Conservation (phyloP, 768 basidiomycete genomes). For the Phallus indusiatus region DNA sequence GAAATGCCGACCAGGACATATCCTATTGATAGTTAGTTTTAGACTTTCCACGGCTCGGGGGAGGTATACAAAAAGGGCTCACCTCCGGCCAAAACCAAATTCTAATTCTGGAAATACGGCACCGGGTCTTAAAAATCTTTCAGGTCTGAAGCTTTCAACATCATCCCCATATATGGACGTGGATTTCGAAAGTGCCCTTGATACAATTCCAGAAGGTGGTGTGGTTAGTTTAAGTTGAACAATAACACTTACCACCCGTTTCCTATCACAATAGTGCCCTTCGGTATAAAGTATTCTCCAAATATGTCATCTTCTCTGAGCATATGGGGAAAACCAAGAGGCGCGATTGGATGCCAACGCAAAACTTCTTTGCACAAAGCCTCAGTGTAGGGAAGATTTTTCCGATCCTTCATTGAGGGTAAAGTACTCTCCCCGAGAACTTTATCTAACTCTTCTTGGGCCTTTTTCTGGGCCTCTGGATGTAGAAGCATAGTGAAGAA, state of each 20-base stretch:
- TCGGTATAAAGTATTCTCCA: slow-evolving; percentile 14
- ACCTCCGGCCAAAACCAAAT: slow-evolving; percentile 5
- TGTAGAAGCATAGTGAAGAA: slow-evolving; percentile 11
- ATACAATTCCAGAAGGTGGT: not conserved
- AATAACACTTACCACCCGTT: slow-evolving; percentile 12
- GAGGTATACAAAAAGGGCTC: not conserved
- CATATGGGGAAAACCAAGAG: slow-evolving; percentile 17
- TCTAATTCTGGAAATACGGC: not conserved
- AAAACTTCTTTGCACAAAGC: slow-evolving; percentile 17
- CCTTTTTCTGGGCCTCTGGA: slow-evolving; percentile 12
- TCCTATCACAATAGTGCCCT: slow-evolving; percentile 11
- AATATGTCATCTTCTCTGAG: slow-evolving; percentile 13
- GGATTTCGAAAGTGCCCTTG: not conserved
- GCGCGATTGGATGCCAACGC: slow-evolving; percentile 11
- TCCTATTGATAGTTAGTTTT: slow-evolving; percentile 1
- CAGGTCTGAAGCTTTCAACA: slow-evolving; percentile 3
- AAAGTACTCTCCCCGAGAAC: slow-evolving; percentile 14
- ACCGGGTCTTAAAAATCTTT: not conserved
- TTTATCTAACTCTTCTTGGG: slow-evolving; percentile 13
- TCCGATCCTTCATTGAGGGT: slow-evolving; percentile 14
- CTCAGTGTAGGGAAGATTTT: slow-evolving; percentile 14
- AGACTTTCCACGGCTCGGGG: not conserved
- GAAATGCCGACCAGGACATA: slow-evolving; percentile 15
- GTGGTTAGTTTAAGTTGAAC: slow-evolving; percentile 11
- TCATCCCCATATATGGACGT: not conserved